Evolutionary conservation across 139 green algal genomes (phyloP).

Genomic region (Tetradesmus lagerheimii): DNA sequence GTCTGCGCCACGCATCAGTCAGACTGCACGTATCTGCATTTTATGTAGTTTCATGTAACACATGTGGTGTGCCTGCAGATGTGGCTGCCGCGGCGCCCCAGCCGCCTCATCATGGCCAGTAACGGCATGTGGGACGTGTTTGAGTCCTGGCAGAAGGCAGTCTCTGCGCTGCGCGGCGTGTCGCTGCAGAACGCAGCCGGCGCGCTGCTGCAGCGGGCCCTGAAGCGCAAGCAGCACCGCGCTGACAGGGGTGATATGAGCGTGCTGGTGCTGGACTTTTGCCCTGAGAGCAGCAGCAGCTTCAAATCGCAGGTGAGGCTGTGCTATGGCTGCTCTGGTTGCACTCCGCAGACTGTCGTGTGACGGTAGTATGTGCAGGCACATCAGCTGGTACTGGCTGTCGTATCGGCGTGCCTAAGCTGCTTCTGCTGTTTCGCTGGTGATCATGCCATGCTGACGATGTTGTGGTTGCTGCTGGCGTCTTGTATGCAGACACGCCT

Average conservation of each 20-base stretch:
- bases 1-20: too few relatives aligned
- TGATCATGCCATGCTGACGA: neutral
- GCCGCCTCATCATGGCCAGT: slow-evolving; percentile 38
- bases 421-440: neutral
- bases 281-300: neutral
- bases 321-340: neutral
- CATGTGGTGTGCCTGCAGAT: neutral
- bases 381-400: too few relatives aligned
- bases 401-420: too few relatives aligned
- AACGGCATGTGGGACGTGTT: slow-evolving; percentile 43
- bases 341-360: too few relatives aligned
- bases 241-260: neutral
- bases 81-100: slow-evolving; percentile 18
- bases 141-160: slow-evolving; percentile 37
- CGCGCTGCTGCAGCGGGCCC: slow-evolving; percentile 5
- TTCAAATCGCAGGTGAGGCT: slow-evolving; percentile 41
- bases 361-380: too few relatives aligned
- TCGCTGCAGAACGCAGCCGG: slow-evolving; percentile 23
- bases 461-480: neutral
- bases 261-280: slow-evolving; percentile 43
- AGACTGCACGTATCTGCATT: too few relatives aligned
- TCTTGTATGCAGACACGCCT: slow-evolving; percentile 6
- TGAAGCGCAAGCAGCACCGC: slow-evolving; percentile 23
- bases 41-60: too few relatives aligned
- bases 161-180: slow-evolving; percentile 1